Base-by-base conservation (phyloP, 306 rosid species). In the Cucurbita pepo region DNA sequence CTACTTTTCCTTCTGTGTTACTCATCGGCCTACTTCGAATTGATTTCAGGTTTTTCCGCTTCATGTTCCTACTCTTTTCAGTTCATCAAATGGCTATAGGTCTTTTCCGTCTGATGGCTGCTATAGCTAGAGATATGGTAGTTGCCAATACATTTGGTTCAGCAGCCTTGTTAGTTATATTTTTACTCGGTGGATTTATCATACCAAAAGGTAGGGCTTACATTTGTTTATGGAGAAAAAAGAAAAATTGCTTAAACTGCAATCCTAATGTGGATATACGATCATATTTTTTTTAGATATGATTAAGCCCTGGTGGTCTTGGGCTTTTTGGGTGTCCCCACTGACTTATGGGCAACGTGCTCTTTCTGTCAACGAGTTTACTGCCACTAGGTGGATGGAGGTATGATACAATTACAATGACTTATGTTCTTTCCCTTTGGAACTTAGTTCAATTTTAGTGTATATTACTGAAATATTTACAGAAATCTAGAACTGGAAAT, bases 71-170 rank as follows among this genome's bases (percentile, higher is more conserved):
- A 77, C 95, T 89, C 44, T 88, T 92, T 71, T 37, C 82, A 40
- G 70, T 89, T 65, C 97, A 92, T 83, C 97, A 92, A 85, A 92
- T 92, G 97, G 96, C 92, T 70, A 57, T 92, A 80, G 95, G 97
- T 78, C 91, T 92, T 76, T 92, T 88, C 76, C 88, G 97, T 76
- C 61, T 81, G 85, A 88, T 92, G 92, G 97, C 95, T 64, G 7
- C 92, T 44, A 36, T 90, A 59, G 77, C 97, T 18, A 76, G 96
- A 55, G 97, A 92, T 74, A 92, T 88, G 92, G 88, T 92, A 74
- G 72, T 88, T 78, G 92, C 97, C 63, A 89, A 88, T 80, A 92
- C 96, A 38, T 92, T 88, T 75, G 97, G 92, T 77, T 84, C 96
- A 77, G 97, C 97, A 55, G 87, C 96, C 25, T 56, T 92, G 7